These are phyloP conservation scores for Papiliotrema laurentii DNA, from an alignment of 1,284 basidiomycete species.

Conservation along the genomic window DNA sequence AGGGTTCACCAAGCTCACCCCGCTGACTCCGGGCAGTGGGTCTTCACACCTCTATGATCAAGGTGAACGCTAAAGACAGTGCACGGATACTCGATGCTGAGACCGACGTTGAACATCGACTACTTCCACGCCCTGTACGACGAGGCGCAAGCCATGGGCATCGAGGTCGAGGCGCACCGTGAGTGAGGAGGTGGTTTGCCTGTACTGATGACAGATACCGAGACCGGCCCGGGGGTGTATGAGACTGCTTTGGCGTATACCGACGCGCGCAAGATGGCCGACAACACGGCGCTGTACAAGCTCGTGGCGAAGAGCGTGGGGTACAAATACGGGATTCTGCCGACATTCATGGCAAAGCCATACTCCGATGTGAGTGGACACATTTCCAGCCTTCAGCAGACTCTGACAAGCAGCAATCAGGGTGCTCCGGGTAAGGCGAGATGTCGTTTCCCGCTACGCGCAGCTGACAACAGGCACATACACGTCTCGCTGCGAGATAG, in stretches of 20 bases:
- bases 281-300: conserved; percentile 92
- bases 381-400: background rate
- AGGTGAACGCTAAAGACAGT: conserved; percentile 52
- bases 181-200: conserved; percentile 38
- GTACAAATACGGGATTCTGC: conserved; percentile 79
- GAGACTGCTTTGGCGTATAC: conserved; percentile 93
- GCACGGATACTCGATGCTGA: conserved; percentile 87
- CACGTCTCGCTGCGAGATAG: conserved; percentile 79
- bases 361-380: conserved; percentile 69
- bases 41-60: conserved; percentile 11
- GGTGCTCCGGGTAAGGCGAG: conserved; percentile 71
- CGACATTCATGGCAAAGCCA: conserved; percentile 98
- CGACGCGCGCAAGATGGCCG: conserved; percentile 77
- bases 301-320: conserved; percentile 86
- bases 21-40: conserved; percentile 87
- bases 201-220: conserved; percentile 63
- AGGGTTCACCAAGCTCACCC: conserved; percentile 65
- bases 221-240: conserved; percentile 85
- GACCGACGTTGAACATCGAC: conserved; percentile 78
- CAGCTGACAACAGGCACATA: conserved; percentile 61
- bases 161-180: conserved; percentile 88
- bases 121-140: conserved; percentile 91
- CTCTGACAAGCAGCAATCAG: conserved; percentile 61
- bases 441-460: background rate
- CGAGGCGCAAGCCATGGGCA: conserved; percentile 64